phyloP scores from a whole-genome alignment of 1,284 basidiomycete species.

The Stereum hirsutum region DNA sequence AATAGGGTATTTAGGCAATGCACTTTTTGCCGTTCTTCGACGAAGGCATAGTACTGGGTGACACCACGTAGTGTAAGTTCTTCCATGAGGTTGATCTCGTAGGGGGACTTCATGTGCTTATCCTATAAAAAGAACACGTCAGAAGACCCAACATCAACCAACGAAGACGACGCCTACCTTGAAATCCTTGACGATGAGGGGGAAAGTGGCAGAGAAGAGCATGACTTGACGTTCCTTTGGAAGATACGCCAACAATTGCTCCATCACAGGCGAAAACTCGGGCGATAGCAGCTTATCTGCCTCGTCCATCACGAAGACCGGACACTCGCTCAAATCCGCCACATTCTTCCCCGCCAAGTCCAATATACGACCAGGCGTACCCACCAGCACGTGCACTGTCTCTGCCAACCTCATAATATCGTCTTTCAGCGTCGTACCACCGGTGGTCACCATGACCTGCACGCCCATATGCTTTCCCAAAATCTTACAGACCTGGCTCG shows the following conservation, averaged over 20 bases:
- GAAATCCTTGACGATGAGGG: slow-evolving; percentile 98
- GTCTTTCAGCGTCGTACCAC: slow-evolving; percentile 96
- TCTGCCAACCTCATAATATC: slow-evolving; percentile 93
- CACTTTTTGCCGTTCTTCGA: slow-evolving; percentile 98
- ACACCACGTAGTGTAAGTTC: slow-evolving; percentile 98
- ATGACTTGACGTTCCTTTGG: slow-evolving; percentile 91
- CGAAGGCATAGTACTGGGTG: slow-evolving; percentile 98
- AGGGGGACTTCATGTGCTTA: slow-evolving; percentile 94
- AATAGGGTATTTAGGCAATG: slow-evolving; percentile 98
- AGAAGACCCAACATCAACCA: neutral
- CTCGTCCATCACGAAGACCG: slow-evolving; percentile 98
- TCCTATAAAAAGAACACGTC: slow-evolving; percentile 45
- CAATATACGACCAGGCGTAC: slow-evolving; percentile 93
- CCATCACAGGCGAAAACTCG: slow-evolving; percentile 98
- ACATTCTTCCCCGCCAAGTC: slow-evolving; percentile 92
- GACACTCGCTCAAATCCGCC: slow-evolving; percentile 91
- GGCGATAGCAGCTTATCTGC: slow-evolving; percentile 97
- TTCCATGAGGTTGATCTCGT: slow-evolving; percentile 99
- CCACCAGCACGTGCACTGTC: slow-evolving; percentile 91
- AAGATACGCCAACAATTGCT: slow-evolving; percentile 85
- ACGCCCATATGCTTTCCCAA: slow-evolving; percentile 93
- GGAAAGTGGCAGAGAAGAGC: slow-evolving; percentile 99
- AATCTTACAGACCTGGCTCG: slow-evolving; percentile 95
- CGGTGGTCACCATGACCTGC: slow-evolving; percentile 99
- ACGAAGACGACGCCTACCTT: slow-evolving; percentile 45